Evolutionary conservation across 2,329 filamentous ascomycete species (phyloP), one percentile per base, ranked within the genome.

Genomic region (Neocatenulostroma microsporum): DNA sequence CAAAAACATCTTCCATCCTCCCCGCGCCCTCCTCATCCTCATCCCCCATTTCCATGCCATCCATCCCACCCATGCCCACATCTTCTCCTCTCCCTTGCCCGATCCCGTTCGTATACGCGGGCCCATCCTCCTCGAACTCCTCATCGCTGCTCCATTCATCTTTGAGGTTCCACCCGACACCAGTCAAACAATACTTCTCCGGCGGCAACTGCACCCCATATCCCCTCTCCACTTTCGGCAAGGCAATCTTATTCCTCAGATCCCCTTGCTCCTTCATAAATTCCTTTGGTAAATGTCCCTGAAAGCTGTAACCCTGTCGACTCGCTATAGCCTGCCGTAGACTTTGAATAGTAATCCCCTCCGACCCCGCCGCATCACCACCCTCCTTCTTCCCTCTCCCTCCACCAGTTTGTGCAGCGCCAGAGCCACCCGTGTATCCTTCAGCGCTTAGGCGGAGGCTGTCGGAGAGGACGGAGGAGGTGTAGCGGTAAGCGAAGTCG

Each of bases 401-500:
- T 7, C 47, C 51, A 2, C n/a, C n/a, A n/a, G n/a, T n/a, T n/a
- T n/a, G n/a, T n/a, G 28, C 54, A 5, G 23, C 23, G 6, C 30
- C 60, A 2, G 47, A 42, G 19, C 42, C 45, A 41, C 15, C 57
- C 47, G 74, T 68, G 63, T 84, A 82, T 6, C 80, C 80, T 58
- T 85, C 81, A 5, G 75, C 72, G 5, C 73, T 71, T 18, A 84
- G 73, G 53, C 83, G 79, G 12, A 84, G 63, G 5, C 78, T 80
- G 63, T 87, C 82, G 47, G 68, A 76, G 14, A 88, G 75, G 23
- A 88, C 70, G 39, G 75, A 73, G 1, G 77, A 78, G 8, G 81
- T 84, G 69, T 87, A 84, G 24, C 84, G 78, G 71, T 91, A 91
- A 32, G 84, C 82, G 56, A 89, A 89, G 66, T 91, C 84, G 58